A percentile compares a stretch with the other conserved stretches of the same genome.
These are phyloP conservation scores for Backusella westeae DNA, from an alignment of 192 early-diverging fungal species.

Conservation along the genomic window DNA sequence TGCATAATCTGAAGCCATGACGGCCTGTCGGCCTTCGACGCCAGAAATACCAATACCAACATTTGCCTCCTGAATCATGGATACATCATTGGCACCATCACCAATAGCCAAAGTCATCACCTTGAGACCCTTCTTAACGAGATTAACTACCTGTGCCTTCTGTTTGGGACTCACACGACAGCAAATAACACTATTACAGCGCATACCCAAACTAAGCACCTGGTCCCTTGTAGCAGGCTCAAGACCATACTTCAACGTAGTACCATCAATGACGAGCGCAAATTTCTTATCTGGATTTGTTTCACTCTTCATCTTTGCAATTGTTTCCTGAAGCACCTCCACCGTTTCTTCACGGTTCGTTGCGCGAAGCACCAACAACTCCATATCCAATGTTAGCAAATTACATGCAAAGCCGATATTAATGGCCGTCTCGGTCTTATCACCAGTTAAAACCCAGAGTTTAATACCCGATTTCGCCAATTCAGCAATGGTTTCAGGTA, in stretches of 20 bases:
- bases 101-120: slow-evolving; percentile 92
- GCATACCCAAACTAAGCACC: slow-evolving; percentile 72
- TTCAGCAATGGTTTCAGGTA: slow-evolving; percentile 88
- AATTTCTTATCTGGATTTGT: slow-evolving; percentile 38
- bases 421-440: slow-evolving; percentile 97
- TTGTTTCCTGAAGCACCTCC: slow-evolving; percentile 66
- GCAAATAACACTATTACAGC: slow-evolving; percentile 87
- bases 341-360: slow-evolving; percentile 53
- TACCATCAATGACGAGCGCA: slow-evolving; percentile 89
- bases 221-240: slow-evolving; percentile 53
- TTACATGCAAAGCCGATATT: slow-evolving; percentile 97
- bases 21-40: slow-evolving; percentile 93
- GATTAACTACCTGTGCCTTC: slow-evolving; percentile 91
- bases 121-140: slow-evolving; percentile 81
- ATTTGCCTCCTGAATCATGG: slow-evolving; percentile 98
- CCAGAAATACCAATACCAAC: slow-evolving; percentile 94
- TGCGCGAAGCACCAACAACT: slow-evolving; percentile 72
- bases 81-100: slow-evolving; percentile 96
- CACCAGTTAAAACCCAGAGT: slow-evolving; percentile 96
- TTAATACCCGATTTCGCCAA: slow-evolving; percentile 87
- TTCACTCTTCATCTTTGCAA: slow-evolving; percentile 49
- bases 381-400: slow-evolving; percentile 80
- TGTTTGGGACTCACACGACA: slow-evolving; percentile 95
- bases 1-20: slow-evolving; percentile 90
- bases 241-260: slow-evolving; percentile 79